phyloP scores from a whole-genome alignment of 768 basidiomycete species.

The Leccinum subtestaceum region DNA sequence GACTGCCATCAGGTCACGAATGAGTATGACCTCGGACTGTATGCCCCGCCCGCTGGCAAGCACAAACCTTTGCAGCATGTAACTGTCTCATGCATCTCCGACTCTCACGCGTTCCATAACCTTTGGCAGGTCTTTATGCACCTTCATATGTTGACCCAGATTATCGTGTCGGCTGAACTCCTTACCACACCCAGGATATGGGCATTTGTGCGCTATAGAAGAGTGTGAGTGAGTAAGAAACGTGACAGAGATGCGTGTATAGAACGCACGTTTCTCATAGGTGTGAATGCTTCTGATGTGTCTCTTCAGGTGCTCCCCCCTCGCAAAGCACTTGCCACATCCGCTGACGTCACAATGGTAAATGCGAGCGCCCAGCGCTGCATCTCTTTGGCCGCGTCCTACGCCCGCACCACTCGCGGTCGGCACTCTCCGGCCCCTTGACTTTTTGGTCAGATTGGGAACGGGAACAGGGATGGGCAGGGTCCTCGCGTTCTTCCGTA shows the following conservation, averaged over 20 bases:
- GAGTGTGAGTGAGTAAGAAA: slow-evolving; percentile 4
- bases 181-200: slow-evolving; percentile 76
- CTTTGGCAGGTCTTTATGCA: slow-evolving; percentile 51
- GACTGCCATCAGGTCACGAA: slow-evolving; percentile 23
- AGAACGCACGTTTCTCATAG: slow-evolving; percentile 79
- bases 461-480: slow-evolving; percentile 60
- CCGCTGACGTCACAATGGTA: slow-evolving; percentile 78
- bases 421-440: slow-evolving; percentile 65
- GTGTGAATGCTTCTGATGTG: slow-evolving; percentile 89
- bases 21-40: slow-evolving; percentile 26
- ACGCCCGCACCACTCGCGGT: slow-evolving; percentile 38
- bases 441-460: slow-evolving; percentile 69
- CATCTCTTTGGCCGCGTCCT: slow-evolving; percentile 34
- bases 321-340: slow-evolving; percentile 85
- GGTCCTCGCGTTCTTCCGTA: slow-evolving; percentile 37
- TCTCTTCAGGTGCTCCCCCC: slow-evolving; percentile 88
- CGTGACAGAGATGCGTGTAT: slow-evolving; percentile 4
- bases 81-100: slow-evolving; percentile 18
- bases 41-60: neutral
- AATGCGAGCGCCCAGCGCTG: slow-evolving; percentile 43
- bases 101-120: slow-evolving; percentile 25
- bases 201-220: slow-evolving; percentile 71
- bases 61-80: slow-evolving; percentile 17
- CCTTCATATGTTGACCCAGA: slow-evolving; percentile 83
- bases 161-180: slow-evolving; percentile 88